These are phyloP conservation scores for Ceratobasidium sp. DNA, from an alignment of 1,284 basidiomycete species.

Conservation along the genomic window DNA sequence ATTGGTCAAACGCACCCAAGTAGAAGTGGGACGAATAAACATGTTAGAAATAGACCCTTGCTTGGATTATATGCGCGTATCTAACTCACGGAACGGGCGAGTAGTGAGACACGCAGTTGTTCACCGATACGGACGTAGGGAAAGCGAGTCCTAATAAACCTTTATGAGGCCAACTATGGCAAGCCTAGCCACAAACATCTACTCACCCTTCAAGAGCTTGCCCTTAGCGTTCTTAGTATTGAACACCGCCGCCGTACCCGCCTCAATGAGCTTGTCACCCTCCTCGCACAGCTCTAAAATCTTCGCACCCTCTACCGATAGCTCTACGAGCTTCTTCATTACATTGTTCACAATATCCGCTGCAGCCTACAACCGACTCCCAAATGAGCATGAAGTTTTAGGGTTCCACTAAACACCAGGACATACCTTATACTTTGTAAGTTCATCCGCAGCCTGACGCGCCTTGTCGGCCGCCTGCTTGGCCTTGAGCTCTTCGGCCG, in stretches of 20 bases:
- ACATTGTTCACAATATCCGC: conserved; percentile 91
- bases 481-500: conserved; percentile 44
- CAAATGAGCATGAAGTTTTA: conserved; percentile 40
- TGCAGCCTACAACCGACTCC: conserved; percentile 71
- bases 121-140: conserved; percentile 93
- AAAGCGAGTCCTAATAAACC: conserved; percentile 82
- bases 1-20: background rate
- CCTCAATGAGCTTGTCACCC: conserved; percentile 81
- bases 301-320: conserved; percentile 85
- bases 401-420: conserved; percentile 22
- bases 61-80: conserved; percentile 42
- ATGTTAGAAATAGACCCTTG: conserved; percentile 30
- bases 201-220: conserved; percentile 87
- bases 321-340: conserved; percentile 86
- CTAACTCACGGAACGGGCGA: conserved; percentile 76
- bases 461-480: conserved; percentile 57
- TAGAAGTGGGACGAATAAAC: background rate
- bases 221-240: conserved; percentile 91
- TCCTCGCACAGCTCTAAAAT: conserved; percentile 91
- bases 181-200: background rate
- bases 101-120: conserved; percentile 88
- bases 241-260: conserved; percentile 84
- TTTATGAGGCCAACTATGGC: conserved; percentile 2
- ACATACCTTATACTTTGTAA: conserved; percentile 85
- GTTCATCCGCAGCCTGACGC: conserved; percentile 70